These are phyloP conservation scores for Suhomyces ambrosiae DNA, from an alignment of 1,139 yeast species.

Conservation along the genomic window DNA sequence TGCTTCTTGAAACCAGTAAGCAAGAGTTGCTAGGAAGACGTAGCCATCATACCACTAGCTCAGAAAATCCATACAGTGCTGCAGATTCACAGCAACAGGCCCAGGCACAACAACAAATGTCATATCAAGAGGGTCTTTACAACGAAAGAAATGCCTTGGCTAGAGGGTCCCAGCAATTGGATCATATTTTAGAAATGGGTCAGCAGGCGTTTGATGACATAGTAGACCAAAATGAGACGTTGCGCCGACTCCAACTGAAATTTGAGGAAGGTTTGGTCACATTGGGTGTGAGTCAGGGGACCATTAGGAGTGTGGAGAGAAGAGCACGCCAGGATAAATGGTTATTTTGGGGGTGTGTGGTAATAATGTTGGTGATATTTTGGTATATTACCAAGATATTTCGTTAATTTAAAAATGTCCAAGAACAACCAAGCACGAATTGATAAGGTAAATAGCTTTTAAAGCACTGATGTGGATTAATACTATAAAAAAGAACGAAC, in stretches of 20 bases:
- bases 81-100: slow-evolving; percentile 26
- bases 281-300: slow-evolving; percentile 83
- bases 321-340: slow-evolving; percentile 90
- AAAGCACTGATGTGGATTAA: too few species aligned
- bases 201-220: slow-evolving; percentile 82
- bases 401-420: slow-evolving; percentile 6
- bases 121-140: slow-evolving; percentile 65
- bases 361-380: slow-evolving; percentile 64
- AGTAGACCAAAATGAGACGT: slow-evolving; percentile 77
- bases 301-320: slow-evolving; percentile 78
- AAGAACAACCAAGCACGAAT: slow-evolving; percentile 1
- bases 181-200: slow-evolving; percentile 89
- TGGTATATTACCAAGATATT: slow-evolving; percentile 70
- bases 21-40: slow-evolving; percentile 67
- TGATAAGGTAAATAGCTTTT: too few species aligned
- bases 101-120: slow-evolving; percentile 29
- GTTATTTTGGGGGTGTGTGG: slow-evolving; percentile 78
- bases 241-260: slow-evolving; percentile 62
- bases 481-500: too few species aligned
- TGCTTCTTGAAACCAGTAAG: slow-evolving; percentile 52
- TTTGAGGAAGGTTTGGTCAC: slow-evolving; percentile 74
- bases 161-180: slow-evolving; percentile 79
- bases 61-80: slow-evolving; percentile 65
- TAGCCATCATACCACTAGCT: slow-evolving; percentile 29
- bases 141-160: slow-evolving; percentile 67